phyloP scores from a whole-genome alignment of 306 rosid species.

The Cajanus cajan region DNA sequence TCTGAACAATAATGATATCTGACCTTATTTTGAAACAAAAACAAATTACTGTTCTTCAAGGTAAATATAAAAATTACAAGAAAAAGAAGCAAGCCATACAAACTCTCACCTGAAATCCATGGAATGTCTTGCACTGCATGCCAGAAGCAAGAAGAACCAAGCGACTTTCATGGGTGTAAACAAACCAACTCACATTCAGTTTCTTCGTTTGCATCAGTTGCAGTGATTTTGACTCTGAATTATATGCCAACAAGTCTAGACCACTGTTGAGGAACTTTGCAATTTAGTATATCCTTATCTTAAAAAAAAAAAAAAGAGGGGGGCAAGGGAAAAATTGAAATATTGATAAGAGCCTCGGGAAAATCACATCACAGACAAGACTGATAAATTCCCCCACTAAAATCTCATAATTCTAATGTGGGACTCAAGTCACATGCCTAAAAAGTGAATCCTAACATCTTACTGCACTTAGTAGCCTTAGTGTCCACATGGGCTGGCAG shows the following conservation, averaged over 20 bases:
- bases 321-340: not conserved
- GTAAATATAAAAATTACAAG: not conserved
- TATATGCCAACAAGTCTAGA: constrained; percentile 80
- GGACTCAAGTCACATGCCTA: not conserved
- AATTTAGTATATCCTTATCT: constrained; percentile 26
- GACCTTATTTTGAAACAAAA: not conserved
- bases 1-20: constrained; percentile 5
- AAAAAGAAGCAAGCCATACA: constrained; percentile 7
- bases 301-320: not conserved
- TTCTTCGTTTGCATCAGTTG: constrained; percentile 86
- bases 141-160: constrained; percentile 98
- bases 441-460: not conserved
- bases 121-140: constrained; percentile 95
- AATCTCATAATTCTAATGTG: not conserved
- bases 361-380: not conserved
- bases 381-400: not conserved
- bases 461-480: not conserved
- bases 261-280: constrained; percentile 58
- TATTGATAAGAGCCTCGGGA: not conserved
- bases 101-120: constrained; percentile 83
- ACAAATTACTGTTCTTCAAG: constrained; percentile 6
- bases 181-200: constrained; percentile 83
- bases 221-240: constrained; percentile 62
- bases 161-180: constrained; percentile 97
- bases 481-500: not conserved